A percentile compares a stretch with the other conserved stretches of the same genome.
These are phyloP conservation scores for Candida railenensis DNA, from an alignment of 805 yeast genomes.

Conservation along the genomic window DNA sequence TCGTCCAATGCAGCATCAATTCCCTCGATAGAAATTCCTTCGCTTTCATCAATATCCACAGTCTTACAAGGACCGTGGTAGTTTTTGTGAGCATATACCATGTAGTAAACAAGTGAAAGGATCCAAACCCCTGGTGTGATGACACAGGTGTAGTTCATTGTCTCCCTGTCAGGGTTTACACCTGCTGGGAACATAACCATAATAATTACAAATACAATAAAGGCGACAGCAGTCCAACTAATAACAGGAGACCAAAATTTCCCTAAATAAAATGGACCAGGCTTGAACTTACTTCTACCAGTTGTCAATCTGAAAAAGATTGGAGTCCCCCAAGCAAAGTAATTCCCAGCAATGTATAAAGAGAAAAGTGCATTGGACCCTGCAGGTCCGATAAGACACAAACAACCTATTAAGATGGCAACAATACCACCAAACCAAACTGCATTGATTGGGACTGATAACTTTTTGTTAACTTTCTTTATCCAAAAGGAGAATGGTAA, in stretches of 20 bases:
- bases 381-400: slow-evolving; percentile 55
- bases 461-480: slow-evolving; percentile 53
- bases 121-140: slow-evolving; percentile 63
- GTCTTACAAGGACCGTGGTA: slow-evolving; percentile 53
- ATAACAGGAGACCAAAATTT: slow-evolving; percentile 41
- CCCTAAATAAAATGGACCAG: slow-evolving; percentile 71
- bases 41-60: slow-evolving; percentile 4
- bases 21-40: neutral
- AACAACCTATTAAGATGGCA: slow-evolving; percentile 52
- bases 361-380: slow-evolving; percentile 73
- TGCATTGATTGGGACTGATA: slow-evolving; percentile 67
- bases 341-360: slow-evolving; percentile 60
- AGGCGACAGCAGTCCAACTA: slow-evolving; percentile 45
- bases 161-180: slow-evolving; percentile 34
- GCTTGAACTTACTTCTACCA: slow-evolving; percentile 50
- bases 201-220: slow-evolving; percentile 52
- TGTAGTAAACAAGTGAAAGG: slow-evolving; percentile 51
- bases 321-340: slow-evolving; percentile 62
- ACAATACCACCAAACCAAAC: slow-evolving; percentile 52
- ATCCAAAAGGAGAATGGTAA: slow-evolving; percentile 59
- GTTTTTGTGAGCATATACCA: slow-evolving; percentile 49
- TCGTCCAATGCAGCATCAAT: slow-evolving; percentile 1
- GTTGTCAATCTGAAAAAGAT: slow-evolving; percentile 51
- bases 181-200: slow-evolving; percentile 62
- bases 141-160: slow-evolving; percentile 72